phyloP scores from a whole-genome alignment of 2,329 filamentous ascomycete species.

The Nakataea oryzae region DNA sequence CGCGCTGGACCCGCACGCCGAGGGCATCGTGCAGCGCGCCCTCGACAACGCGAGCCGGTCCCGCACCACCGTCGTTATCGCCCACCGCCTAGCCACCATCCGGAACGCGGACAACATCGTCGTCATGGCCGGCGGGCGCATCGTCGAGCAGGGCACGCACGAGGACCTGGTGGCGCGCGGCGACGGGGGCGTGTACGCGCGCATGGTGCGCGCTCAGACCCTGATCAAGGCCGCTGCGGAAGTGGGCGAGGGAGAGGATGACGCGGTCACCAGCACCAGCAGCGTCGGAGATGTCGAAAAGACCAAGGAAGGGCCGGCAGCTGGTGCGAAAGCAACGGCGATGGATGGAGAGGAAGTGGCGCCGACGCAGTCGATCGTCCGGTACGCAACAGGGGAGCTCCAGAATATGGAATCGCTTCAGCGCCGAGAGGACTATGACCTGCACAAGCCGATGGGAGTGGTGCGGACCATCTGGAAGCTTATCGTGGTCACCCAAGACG shows the following conservation, averaged over 20 bases:
- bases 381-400: constrained; percentile 11
- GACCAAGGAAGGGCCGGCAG: background rate
- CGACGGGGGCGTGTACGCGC: constrained; percentile 15
- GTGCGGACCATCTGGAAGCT: constrained; percentile 7
- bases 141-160: constrained; percentile 20
- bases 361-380: constrained; percentile 11
- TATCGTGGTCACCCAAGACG: constrained; percentile 6
- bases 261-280: background rate
- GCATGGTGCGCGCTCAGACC: constrained; percentile 11
- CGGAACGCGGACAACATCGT: constrained; percentile 30
- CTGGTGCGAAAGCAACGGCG: background rate
- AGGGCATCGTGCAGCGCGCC: constrained; percentile 43
- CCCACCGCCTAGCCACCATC: constrained; percentile 48
- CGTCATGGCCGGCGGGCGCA: constrained; percentile 22
- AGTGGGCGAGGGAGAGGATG: background rate
- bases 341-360: constrained; percentile 4
- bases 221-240: constrained; percentile 5
- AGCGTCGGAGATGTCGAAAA: background rate
- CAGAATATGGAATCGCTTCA: constrained; percentile 3
- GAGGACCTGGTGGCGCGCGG: constrained; percentile 12
- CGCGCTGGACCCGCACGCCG: constrained; percentile 34
- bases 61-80: constrained; percentile 57
- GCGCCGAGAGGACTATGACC: constrained; percentile 11
- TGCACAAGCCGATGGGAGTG: constrained; percentile 9
- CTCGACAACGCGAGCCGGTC: constrained; percentile 44